phyloP scores from a whole-genome alignment of 2,329 filamentous ascomycete genomes.

The Colletotrichum gigasporum region DNA sequence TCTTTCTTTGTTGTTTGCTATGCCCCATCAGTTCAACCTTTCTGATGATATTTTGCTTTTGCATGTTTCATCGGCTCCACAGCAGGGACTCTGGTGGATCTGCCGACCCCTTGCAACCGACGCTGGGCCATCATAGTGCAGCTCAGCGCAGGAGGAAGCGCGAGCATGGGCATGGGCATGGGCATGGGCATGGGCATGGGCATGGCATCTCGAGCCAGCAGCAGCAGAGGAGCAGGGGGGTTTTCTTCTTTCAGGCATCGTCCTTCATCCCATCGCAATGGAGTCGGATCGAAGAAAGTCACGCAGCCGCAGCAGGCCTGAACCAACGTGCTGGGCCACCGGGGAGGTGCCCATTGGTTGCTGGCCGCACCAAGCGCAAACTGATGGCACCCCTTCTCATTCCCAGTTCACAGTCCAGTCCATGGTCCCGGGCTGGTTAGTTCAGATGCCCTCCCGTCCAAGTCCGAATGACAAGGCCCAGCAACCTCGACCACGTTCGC shows the following conservation, averaged over 20 bases:
- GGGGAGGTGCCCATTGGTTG: conserved; percentile 26
- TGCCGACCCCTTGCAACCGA: conserved; percentile 22
- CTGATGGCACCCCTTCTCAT: conserved; percentile 8
- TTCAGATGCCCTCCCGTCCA: conserved; percentile 10
- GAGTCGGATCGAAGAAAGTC: conserved; percentile 14
- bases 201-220: conserved; percentile 2
- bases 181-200: background rate
- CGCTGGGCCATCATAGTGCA: conserved; percentile 7
- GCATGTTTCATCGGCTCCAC: conserved; percentile 29
- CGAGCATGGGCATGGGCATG: background rate
- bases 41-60: conserved; percentile 20
- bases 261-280: conserved; percentile 13
- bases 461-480: conserved; percentile 7
- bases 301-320: conserved; percentile 7
- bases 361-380: conserved; percentile 7
- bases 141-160: conserved; percentile 5
- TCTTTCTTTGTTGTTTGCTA: conserved; percentile 22
- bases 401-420: background rate
- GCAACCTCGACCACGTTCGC: conserved; percentile 15
- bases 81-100: conserved; percentile 19
- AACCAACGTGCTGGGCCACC: conserved; percentile 25
- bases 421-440: conserved; percentile 9
- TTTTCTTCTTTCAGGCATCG: conserved; percentile 25
- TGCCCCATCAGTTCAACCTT: conserved; percentile 9
- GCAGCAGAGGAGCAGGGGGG: background rate